Conservation (phyloP, 2,329 filamentous ascomycete species). For the Fusarium sp. region DNA sequence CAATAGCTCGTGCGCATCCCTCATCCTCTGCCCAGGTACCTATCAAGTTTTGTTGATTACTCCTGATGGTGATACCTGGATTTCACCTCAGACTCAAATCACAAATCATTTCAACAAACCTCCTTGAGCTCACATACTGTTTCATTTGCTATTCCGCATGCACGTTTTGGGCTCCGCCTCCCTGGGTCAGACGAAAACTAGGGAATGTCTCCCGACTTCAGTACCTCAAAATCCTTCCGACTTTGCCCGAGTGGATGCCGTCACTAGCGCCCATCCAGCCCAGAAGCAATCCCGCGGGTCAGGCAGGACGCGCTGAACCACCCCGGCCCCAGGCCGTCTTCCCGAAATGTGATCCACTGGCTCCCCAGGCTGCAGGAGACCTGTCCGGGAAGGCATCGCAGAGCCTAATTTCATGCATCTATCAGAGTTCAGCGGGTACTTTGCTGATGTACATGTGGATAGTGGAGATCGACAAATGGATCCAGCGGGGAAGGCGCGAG, state of each 20-base stretch:
- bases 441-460: neutral
- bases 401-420: slow-evolving; percentile 26
- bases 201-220: slow-evolving; percentile 37
- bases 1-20: slow-evolving; percentile 18
- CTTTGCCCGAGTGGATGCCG: slow-evolving; percentile 38
- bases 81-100: neutral
- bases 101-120: slow-evolving; percentile 1
- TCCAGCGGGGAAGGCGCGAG: slow-evolving; percentile 23
- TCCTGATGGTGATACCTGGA: slow-evolving; percentile 12
- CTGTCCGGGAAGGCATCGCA: neutral
- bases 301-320: slow-evolving; percentile 20
- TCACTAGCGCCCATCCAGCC: slow-evolving; percentile 31
- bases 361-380: slow-evolving; percentile 28
- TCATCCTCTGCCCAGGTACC: neutral
- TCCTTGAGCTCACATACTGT: slow-evolving; percentile 1
- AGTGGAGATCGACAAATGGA: slow-evolving; percentile 9
- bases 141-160: slow-evolving; percentile 22
- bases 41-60: slow-evolving; percentile 2
- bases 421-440: slow-evolving; percentile 9
- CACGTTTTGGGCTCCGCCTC: slow-evolving; percentile 19
- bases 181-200: slow-evolving; percentile 37
- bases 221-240: slow-evolving; percentile 37
- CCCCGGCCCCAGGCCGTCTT: slow-evolving; percentile 20
- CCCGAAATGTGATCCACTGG: slow-evolving; percentile 18
- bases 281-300: slow-evolving; percentile 37